phyloP scores from a whole-genome alignment of 2,329 filamentous ascomycete species.

The Metarhizium anisopliae region DNA sequence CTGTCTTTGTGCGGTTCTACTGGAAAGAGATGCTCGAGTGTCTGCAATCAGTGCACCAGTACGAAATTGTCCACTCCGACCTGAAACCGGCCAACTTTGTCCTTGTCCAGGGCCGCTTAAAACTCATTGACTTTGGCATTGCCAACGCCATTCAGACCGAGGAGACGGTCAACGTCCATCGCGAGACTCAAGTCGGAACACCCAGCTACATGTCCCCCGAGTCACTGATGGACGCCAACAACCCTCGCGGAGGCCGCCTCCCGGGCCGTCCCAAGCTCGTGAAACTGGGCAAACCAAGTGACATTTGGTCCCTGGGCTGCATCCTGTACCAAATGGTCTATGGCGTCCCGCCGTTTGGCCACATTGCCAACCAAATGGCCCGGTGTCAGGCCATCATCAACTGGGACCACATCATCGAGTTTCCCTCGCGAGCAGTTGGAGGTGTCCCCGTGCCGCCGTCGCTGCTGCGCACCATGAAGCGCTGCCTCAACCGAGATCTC shows the following conservation, averaged over 20 bases:
- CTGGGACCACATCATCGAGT: slow-evolving; percentile 64
- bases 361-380: slow-evolving; percentile 79
- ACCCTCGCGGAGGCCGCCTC: slow-evolving; percentile 36
- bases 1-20: slow-evolving; percentile 90
- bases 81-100: slow-evolving; percentile 97
- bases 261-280: slow-evolving; percentile 60
- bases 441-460: slow-evolving; percentile 49
- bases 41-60: slow-evolving; percentile 76
- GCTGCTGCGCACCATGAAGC: slow-evolving; percentile 51
- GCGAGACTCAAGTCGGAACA: slow-evolving; percentile 89
- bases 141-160: slow-evolving; percentile 94
- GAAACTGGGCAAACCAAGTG: slow-evolving; percentile 91
- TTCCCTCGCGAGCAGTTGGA: slow-evolving; percentile 60
- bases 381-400: slow-evolving; percentile 83
- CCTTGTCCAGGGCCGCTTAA: slow-evolving; percentile 78
- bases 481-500: slow-evolving; percentile 54
- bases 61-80: slow-evolving; percentile 93
- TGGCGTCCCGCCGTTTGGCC: slow-evolving; percentile 88
- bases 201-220: slow-evolving; percentile 99
- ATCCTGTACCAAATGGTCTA: slow-evolving; percentile 98
- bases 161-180: slow-evolving; percentile 93
- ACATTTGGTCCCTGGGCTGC: slow-evolving; percentile 93
- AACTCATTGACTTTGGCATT: slow-evolving; percentile 97
- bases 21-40: slow-evolving; percentile 99
- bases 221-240: slow-evolving; percentile 80